phyloP scores from a whole-genome alignment of 2,329 filamentous ascomycete genomes.

The Sclerotinia glacialis region DNA sequence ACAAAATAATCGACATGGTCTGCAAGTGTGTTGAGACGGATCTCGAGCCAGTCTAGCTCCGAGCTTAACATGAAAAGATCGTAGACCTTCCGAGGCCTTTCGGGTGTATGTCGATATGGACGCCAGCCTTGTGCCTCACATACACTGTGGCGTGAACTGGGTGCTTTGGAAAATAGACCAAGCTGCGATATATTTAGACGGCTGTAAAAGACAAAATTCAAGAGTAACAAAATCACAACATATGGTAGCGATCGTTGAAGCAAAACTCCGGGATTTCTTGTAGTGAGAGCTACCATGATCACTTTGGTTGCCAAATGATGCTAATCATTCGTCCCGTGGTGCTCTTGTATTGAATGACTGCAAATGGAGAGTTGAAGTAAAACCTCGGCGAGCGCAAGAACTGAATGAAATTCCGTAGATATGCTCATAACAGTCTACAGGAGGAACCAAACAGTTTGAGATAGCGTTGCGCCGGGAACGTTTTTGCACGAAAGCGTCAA shows the following conservation, averaged over 20 bases:
- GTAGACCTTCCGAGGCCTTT: conserved; percentile 49
- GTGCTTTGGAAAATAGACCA: not conserved
- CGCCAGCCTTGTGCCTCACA: conserved; percentile 22
- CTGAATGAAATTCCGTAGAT: not conserved
- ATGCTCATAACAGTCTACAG: not conserved
- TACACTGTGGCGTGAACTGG: not conserved
- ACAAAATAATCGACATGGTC: conserved; percentile 63
- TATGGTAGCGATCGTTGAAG: not conserved
- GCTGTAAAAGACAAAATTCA: not conserved
- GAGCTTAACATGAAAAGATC: conserved; percentile 62
- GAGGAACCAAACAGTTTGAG: not conserved
- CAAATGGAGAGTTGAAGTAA: not conserved
- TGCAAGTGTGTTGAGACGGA: conserved; percentile 58
- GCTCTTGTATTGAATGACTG: not conserved
- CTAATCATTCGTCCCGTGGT: conserved; percentile 4
- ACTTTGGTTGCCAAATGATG: not conserved
- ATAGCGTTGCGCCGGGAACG: not conserved
- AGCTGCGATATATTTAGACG: not conserved
- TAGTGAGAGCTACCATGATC: conserved; percentile 1
- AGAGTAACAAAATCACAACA: conserved; percentile 1
- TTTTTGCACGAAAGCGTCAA: not conserved
- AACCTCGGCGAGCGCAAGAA: not conserved
- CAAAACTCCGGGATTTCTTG: not conserved
- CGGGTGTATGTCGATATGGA: conserved; percentile 4
- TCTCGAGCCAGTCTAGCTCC: conserved; percentile 64